Evolutionary conservation across 176 grass and related monocot genomes (phyloP), one percentile per base, ranked within the genome.

Genomic region (Pharus latifolius): DNA sequence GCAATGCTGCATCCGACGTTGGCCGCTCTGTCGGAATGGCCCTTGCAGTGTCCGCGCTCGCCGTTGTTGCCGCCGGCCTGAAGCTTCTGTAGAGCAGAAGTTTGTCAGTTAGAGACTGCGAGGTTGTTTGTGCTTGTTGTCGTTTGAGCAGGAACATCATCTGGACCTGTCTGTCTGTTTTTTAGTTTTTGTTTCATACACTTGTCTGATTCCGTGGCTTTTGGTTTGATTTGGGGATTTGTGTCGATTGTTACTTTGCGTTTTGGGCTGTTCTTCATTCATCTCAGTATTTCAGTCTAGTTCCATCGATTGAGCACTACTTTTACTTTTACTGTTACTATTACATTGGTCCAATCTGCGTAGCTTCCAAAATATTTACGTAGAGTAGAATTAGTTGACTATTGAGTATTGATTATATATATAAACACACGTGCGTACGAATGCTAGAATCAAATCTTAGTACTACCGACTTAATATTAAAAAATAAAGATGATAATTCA

Each of bases 1-100:
- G 22, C 44, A 93, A 85, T 50, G 67, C 68, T 42, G 69, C 75
- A 9, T 65, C 30, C 49, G 18, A 51, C 62, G 4, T 56, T 17
- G 18, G 76, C 4, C 23, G 56, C 57, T 80, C 83, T 29, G 22
- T 81, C 19, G 27, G 70, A 56, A 3, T 63, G 15, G 43, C 77
- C 44, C 16, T 86, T 24, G 49, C 67, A 54, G 57, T 20, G 55
- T 45, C 72, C 46, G 24, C 81, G 62, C 37, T 74, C 16, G 69
- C 54, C 41, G 1, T 69, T 1, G 70, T 46, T 5, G 77, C 71
- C 30, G 62, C 71, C 45, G 41, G 71, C 26, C 8, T 86, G 56
- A 80, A 18, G 12, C 16, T 77, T 23, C 28, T 53, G 5, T 69
- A 69, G 76, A 25, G 49, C 28, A 5, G 50, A 18, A 0, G 10